Conservation (phyloP, 495 filamentous ascomycete genomes). For the Penicillium paxilli region DNA sequence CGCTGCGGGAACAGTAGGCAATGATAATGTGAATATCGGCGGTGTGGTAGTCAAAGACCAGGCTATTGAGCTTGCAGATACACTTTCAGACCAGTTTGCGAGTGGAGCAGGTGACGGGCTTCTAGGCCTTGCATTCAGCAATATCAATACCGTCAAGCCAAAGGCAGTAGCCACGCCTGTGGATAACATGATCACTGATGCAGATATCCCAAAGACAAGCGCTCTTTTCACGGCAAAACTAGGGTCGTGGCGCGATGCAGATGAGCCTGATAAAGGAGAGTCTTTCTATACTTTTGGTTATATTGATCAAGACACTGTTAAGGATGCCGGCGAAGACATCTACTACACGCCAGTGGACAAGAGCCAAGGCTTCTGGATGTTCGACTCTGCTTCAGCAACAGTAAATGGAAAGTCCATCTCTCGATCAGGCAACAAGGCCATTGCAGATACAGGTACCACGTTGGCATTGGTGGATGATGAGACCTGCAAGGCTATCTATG, state of each 20-base stretch:
- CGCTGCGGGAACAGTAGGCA: slow-evolving; percentile 70
- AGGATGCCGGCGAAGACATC: slow-evolving; percentile 53
- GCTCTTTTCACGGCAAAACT: slow-evolving; percentile 77
- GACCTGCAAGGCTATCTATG: slow-evolving; percentile 67
- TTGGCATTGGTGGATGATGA: slow-evolving; percentile 68
- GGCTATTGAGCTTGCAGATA: slow-evolving; percentile 66
- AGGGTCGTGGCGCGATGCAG: slow-evolving; percentile 59
- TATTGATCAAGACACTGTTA: slow-evolving; percentile 66
- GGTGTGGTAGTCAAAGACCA: slow-evolving; percentile 69
- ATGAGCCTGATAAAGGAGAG: slow-evolving; percentile 53
- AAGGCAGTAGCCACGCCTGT: slow-evolving; percentile 64
- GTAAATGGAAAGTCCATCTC: slow-evolving; percentile 60
- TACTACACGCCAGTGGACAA: slow-evolving; percentile 68
- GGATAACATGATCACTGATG: slow-evolving; percentile 72
- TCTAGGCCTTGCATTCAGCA: slow-evolving; percentile 68
- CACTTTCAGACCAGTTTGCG: slow-evolving; percentile 62
- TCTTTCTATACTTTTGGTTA: slow-evolving; percentile 82
- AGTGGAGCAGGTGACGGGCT: slow-evolving; percentile 67
- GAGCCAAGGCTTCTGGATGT: slow-evolving; percentile 72
- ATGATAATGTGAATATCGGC: slow-evolving; percentile 66
- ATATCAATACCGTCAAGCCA: slow-evolving; percentile 68
- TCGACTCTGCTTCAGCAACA: slow-evolving; percentile 58
- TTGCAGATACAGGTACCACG: slow-evolving; percentile 78
- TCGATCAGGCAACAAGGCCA: slow-evolving; percentile 68
- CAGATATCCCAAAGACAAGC: slow-evolving; percentile 59